These are phyloP conservation scores for Solanum ahanhuiri DNA, from an alignment of 257 asterid species.

Conservation along the genomic window DNA sequence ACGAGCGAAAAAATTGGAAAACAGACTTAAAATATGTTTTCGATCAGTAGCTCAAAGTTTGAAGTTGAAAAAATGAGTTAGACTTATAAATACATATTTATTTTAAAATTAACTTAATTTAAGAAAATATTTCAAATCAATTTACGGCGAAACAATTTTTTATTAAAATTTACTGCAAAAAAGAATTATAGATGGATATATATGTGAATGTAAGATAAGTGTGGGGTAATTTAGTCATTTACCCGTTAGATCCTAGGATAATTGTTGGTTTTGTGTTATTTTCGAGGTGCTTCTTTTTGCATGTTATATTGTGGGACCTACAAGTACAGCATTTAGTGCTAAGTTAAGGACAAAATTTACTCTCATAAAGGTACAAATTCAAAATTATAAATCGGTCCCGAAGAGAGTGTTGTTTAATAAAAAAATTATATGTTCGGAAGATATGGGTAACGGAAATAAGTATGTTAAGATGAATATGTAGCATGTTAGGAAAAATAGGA, in stretches of 20 bases:
- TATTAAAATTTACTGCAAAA: too few relatives aligned
- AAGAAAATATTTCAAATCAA: too few relatives aligned
- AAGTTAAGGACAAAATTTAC: background rate
- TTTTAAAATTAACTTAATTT: too few relatives aligned
- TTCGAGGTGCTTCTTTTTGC: background rate
- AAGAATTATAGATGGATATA: background rate
- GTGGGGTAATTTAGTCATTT: background rate
- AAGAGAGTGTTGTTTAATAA: rapidly evolving
- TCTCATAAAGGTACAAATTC: background rate
- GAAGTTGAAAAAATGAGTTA: background rate
- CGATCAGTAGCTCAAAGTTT: background rate
- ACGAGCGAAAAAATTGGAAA: background rate
- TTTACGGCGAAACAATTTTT: too few relatives aligned
- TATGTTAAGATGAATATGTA: background rate
- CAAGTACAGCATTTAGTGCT: background rate
- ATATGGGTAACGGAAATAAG: too few relatives aligned
- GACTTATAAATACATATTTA: background rate
- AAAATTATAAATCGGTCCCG: too few relatives aligned
- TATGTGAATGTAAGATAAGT: background rate
- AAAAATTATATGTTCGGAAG: rapidly evolving
- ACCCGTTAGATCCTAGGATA: background rate
- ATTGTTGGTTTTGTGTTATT: background rate
- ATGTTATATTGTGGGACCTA: background rate
- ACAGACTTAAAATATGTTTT: background rate
- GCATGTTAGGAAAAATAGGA: background rate